Evolutionary conservation across 495 filamentous ascomycete genomes (phyloP), one percentile per base, ranked within the genome.

Genomic region (Echria macrotheca): DNA sequence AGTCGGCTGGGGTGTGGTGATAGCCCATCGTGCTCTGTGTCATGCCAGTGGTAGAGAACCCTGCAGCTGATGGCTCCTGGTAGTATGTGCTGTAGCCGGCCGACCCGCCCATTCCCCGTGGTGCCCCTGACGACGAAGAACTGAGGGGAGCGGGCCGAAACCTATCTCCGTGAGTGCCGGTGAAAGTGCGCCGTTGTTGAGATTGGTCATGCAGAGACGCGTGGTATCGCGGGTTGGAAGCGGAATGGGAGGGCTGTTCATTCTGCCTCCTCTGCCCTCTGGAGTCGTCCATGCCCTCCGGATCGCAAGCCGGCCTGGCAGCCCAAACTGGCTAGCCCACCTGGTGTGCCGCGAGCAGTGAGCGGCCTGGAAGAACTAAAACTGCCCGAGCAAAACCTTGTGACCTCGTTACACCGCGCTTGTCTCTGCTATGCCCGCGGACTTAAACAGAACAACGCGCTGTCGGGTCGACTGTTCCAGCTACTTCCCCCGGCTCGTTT

Each of bases 221-320:
- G 28, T 66, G 56, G 53, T 73, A 76, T 53, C 72, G 66, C 29
- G 66, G 53, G 53, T 67, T 73, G 40, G 68, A 65, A 62, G 66
- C 53, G 39, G 63, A 51, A 52, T 70, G 68, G 24, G 53, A 59
- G 50, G 79, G 73, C 65, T 77, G 71, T 59, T 85, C 84, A 76
- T 85, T 78, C 69, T 82, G 83, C 78, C 84, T 82, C 66, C 81
- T 75, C 65, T 75, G 78, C 52, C 73, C 75, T 59, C 70, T 69
- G 61, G 81, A 77, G 70, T 84, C 81, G 75, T 87, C 85, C 85
- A 89, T 88, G 43, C 72, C 80, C 74, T 69, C 63, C 53, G 14
- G 36, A 23, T 71, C 61, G 51, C 59, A 64, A 64, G 56, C 66
- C 68, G 60, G 57, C 55, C 56, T 63, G 66, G 68, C 61, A 49